A percentile compares a stretch with the other conserved stretches of the same genome.
phyloP scores from a whole-genome alignment of 768 basidiomycete species.

The Sutorius australiensis region DNA sequence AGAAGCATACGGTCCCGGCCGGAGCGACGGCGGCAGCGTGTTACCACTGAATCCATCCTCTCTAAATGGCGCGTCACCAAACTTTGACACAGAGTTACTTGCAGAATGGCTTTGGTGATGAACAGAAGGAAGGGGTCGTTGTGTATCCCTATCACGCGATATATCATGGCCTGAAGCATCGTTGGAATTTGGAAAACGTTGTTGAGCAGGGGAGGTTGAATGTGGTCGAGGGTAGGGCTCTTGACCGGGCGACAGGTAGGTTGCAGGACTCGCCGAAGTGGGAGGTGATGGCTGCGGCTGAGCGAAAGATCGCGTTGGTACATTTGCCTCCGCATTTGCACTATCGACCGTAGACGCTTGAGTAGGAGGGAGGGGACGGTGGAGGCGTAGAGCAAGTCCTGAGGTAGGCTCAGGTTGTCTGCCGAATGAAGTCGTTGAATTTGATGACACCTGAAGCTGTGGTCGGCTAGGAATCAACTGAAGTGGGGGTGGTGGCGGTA shows the following conservation, averaged over 20 bases:
- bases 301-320: constrained; percentile 18
- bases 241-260: constrained; percentile 42
- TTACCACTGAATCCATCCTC: constrained; percentile 28
- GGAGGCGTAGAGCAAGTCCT: constrained; percentile 20
- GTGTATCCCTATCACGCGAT: constrained; percentile 28
- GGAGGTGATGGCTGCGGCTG: constrained; percentile 26
- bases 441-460: constrained; percentile 22
- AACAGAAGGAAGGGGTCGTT: constrained; percentile 23
- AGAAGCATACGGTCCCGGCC: constrained; percentile 26
- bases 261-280: constrained; percentile 14
- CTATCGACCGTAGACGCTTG: constrained; percentile 20
- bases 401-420: constrained; percentile 19
- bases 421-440: constrained; percentile 9
- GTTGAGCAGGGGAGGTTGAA: constrained; percentile 46
- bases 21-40: constrained; percentile 25
- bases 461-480: constrained; percentile 30
- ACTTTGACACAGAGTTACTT: constrained; percentile 27
- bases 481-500: constrained; percentile 19
- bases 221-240: constrained; percentile 63
- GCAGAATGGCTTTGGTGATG: constrained; percentile 29
- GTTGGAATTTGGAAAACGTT: constrained; percentile 22
- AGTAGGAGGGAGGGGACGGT: constrained; percentile 31
- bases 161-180: constrained; percentile 18
- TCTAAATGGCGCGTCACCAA: constrained; percentile 29
- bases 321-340: constrained; percentile 15